These are phyloP conservation scores for Suhomyces emberorum DNA, from an alignment of 805 yeast genomes.

Conservation along the genomic window DNA sequence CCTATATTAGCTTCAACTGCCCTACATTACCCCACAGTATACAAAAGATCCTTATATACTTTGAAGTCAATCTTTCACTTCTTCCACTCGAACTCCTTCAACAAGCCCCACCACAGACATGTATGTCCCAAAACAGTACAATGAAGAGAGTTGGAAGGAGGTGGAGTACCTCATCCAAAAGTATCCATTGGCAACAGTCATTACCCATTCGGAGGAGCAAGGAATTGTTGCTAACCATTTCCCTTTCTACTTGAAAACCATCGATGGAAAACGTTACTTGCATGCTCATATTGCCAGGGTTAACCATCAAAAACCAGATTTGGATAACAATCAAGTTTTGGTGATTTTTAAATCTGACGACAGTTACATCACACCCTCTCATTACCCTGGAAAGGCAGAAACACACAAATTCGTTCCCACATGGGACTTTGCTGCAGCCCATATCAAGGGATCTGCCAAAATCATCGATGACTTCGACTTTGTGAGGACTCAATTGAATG, in stretches of 20 bases:
- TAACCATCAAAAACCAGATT: conserved; percentile 48
- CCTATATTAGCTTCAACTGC: not conserved
- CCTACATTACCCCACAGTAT: too few relatives aligned
- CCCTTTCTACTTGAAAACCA: conserved; percentile 47
- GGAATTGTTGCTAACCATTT: conserved; percentile 52
- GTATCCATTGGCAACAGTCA: conserved; percentile 52
- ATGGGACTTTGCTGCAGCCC: conserved; percentile 62
- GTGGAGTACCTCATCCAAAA: conserved; percentile 41
- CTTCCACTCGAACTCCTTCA: not conserved
- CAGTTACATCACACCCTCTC: conserved; percentile 55
- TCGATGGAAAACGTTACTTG: conserved; percentile 37
- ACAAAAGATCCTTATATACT: not conserved
- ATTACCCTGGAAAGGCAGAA: conserved; percentile 53
- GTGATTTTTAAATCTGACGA: conserved; percentile 52
- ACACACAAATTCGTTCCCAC: conserved; percentile 68
- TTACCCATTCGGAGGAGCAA: conserved; percentile 38
- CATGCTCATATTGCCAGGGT: conserved; percentile 54
- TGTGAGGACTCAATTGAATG: conserved; percentile 42
- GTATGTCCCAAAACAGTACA: conserved; percentile 38
- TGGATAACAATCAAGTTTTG: conserved; percentile 39
- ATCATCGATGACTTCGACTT: conserved; percentile 44
- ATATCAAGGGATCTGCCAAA: conserved; percentile 50
- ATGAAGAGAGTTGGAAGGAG: conserved; percentile 31
- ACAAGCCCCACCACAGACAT: conserved; percentile 12
- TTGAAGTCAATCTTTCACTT: not conserved